Conservation (phyloP, 31 red algal genomes). For the Asparagopsis taxiformis region DNA sequence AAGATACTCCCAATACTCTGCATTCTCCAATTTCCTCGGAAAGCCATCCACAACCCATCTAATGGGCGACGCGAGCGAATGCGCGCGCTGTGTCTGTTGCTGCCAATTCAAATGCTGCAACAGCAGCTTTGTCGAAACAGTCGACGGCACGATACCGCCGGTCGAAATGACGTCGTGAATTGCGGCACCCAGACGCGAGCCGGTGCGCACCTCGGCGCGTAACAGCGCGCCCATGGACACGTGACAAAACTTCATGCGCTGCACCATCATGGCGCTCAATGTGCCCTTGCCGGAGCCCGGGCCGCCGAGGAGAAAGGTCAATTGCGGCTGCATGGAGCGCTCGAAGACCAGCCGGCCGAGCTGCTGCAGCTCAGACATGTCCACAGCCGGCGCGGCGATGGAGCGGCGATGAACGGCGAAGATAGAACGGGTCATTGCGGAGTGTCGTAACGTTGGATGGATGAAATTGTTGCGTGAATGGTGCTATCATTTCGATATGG, state of each 20-base stretch:
- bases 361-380: no score
- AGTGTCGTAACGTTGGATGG: no score
- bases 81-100: background rate
- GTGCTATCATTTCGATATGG: no score
- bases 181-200: background rate
- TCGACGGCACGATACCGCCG: background rate
- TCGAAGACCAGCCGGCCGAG: background rate
- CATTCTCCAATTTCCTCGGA: slow-evolving; percentile 2
- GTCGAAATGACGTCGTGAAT: background rate
- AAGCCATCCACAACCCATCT: background rate
- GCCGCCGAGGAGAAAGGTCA: slow-evolving; percentile 3
- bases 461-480: no score
- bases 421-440: no score
- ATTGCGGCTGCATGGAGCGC: background rate
- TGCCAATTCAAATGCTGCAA: background rate
- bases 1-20: background rate
- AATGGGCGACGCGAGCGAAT: background rate
- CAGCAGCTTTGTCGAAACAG: slow-evolving; percentile 2
- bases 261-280: background rate
- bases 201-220: background rate
- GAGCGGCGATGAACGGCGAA: no score
- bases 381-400: no score
- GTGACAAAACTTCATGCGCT: background rate
- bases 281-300: slow-evolving; percentile 8
- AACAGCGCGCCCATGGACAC: slow-evolving; percentile 2